A percentile compares a stretch with the other conserved stretches of the same genome.
These are phyloP conservation scores for Populus ilicifolia DNA, from an alignment of 345 rosid species.

Conservation along the genomic window DNA sequence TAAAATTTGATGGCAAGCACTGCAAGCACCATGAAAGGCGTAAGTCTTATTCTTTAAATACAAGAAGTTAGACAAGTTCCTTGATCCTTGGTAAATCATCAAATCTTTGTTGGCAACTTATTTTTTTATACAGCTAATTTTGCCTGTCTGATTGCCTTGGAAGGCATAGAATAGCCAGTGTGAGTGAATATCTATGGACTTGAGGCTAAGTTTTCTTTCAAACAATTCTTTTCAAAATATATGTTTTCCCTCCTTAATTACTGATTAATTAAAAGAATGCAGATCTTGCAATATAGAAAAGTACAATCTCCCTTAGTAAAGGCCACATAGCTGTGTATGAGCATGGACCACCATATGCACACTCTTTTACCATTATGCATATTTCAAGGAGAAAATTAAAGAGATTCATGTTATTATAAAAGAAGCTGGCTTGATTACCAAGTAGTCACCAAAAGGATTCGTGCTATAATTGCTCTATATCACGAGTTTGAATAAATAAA, in stretches of 20 bases:
- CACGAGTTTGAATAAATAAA: constrained; percentile 9
- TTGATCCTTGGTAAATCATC: background rate
- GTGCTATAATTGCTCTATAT: background rate
- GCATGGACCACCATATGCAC: background rate
- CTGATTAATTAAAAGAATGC: background rate
- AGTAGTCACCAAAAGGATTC: background rate
- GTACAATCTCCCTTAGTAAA: background rate
- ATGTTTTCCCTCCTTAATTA: background rate
- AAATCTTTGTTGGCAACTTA: background rate
- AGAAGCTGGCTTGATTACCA: background rate
- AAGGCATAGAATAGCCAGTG: background rate
- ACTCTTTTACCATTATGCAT: background rate
- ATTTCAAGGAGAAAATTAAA: background rate
- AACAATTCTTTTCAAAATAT: too few species aligned
- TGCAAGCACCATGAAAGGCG: background rate
- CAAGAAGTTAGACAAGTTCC: background rate
- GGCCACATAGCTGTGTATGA: background rate
- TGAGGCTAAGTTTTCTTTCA: background rate
- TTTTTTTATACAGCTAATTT: background rate
- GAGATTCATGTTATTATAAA: background rate
- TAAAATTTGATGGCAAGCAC: background rate
- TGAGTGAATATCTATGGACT: background rate
- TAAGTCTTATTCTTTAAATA: background rate
- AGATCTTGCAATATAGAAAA: background rate
- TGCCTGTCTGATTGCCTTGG: background rate